phyloP scores from a whole-genome alignment of 441 rosid genomes.

The Iberis amara region DNA sequence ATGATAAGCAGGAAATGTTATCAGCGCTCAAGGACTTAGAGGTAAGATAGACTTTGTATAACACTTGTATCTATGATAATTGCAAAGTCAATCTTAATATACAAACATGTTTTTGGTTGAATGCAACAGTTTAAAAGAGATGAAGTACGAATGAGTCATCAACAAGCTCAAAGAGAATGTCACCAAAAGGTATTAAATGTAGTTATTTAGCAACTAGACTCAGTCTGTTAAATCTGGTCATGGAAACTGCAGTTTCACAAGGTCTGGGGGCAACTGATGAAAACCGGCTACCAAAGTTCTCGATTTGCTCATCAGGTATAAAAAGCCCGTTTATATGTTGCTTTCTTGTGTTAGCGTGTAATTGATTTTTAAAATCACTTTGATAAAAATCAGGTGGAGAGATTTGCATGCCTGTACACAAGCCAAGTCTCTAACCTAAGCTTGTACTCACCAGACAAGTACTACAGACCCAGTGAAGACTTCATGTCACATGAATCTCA shows the following conservation, averaged over 20 bases:
- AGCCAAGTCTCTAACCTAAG: constrained; percentile 89
- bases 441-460: constrained; percentile 89
- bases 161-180: constrained; percentile 59
- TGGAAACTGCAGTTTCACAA: constrained; percentile 63
- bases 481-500: constrained; percentile 94
- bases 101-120: constrained; percentile 3
- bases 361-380: not conserved
- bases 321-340: not conserved
- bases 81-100: constrained; percentile 13
- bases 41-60: constrained; percentile 37
- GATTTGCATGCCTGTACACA: constrained; percentile 96
- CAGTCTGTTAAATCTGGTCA: not conserved
- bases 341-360: not conserved
- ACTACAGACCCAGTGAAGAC: constrained; percentile 92
- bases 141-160: constrained; percentile 58
- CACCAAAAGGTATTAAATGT: constrained; percentile 59
- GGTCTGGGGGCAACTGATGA: constrained; percentile 97
- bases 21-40: constrained; percentile 43
- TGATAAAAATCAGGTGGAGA: constrained; percentile 61
- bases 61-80: not conserved
- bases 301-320: constrained; percentile 97
- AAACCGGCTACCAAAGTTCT: constrained; percentile 97
- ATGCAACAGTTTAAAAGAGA: constrained; percentile 42
- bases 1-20: constrained; percentile 43
- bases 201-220: not conserved